Base-by-base conservation (phyloP, 352 stramenopile species). In the Phytophthora meadii region DNA sequence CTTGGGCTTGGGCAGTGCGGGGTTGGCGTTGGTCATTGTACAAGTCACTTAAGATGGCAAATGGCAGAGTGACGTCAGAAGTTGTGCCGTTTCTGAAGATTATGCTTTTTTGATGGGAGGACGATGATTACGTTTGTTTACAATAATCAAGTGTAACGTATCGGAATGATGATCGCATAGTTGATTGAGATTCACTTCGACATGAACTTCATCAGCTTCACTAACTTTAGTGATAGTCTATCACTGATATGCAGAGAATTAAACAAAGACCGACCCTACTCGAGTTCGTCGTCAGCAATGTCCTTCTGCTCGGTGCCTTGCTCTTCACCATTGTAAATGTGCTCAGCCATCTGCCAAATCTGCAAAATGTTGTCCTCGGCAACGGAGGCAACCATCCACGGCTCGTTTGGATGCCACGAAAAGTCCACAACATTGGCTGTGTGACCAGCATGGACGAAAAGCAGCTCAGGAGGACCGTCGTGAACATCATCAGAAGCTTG, bases 351-450 rank as follows among this genome's bases (percentile, higher is more conserved):
- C 71, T 98, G 87, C 97, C 97, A 99, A 55, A 99, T 92, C 74
- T 99, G 98, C 22, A 99, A 76, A 28, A 99, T 92, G 76, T 99
- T 99, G 80, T 99, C 98, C 71, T 99, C 97, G 15, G 95, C 95
- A 12, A 99, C 97, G 44, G 88, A 98, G 4, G 97, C 93, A 22
- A 99, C 77, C 42, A 97, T 89, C 96, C 97, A 99, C 39, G 94
- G 87, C 60, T 99, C 88, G 63, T 98, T 97, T 24, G 77, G 65
- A 81, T 99, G 99, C 95, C 95, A 99, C 46, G 81, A 94, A 60
- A 99, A 98, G 77, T 99, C 97, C 55, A 89, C 97, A 40, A 99
- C 95, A 72, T 98, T 99, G 50, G 82, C 81, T 4, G 98, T 99
- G 83, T 99, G 98, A 8, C 98, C 98, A 30, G 97, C 97, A 78